These are phyloP conservation scores for Penicillium sp. DNA, from an alignment of 2,329 filamentous ascomycete species.

Conservation along the genomic window DNA sequence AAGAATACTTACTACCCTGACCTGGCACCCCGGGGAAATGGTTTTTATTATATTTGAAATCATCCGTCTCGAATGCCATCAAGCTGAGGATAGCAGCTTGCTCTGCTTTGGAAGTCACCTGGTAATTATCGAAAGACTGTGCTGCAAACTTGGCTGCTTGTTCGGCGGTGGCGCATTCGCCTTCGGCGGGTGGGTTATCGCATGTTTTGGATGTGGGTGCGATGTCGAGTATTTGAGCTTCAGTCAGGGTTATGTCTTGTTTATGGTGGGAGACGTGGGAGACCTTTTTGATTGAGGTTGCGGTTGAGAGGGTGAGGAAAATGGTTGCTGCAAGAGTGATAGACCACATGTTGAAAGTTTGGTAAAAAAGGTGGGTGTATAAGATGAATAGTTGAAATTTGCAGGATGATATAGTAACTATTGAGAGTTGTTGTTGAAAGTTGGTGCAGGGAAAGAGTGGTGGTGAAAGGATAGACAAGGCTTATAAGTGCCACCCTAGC, in stretches of 20 bases:
- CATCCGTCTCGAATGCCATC: slow-evolving; percentile 68
- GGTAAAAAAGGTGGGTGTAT: no score
- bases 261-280: neutral
- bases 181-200: slow-evolving; percentile 43
- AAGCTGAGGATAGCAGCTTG: slow-evolving; percentile 70
- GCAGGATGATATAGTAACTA: neutral
- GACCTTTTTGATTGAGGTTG: neutral
- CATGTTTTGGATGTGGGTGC: slow-evolving; percentile 60
- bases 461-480: neutral
- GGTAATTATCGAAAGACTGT: slow-evolving; percentile 58
- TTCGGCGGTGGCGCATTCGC: slow-evolving; percentile 66
- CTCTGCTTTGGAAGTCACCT: slow-evolving; percentile 55
- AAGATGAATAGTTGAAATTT: neutral
- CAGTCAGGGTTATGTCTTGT: slow-evolving; percentile 20
- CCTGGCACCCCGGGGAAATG: slow-evolving; percentile 58
- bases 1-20: slow-evolving; percentile 58
- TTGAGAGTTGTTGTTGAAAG: no score
- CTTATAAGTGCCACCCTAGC: neutral
- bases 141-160: slow-evolving; percentile 60
- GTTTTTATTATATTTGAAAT: slow-evolving; percentile 72
- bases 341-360: neutral
- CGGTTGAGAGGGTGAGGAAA: slow-evolving; percentile 12
- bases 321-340: slow-evolving; percentile 7
- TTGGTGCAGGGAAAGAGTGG: neutral
- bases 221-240: slow-evolving; percentile 44